Percentiles rank a stretch among this genome's conserved stretches.
phyloP scores from a whole-genome alignment of 2,329 filamentous ascomycete species.

The Penicillium sp. region DNA sequence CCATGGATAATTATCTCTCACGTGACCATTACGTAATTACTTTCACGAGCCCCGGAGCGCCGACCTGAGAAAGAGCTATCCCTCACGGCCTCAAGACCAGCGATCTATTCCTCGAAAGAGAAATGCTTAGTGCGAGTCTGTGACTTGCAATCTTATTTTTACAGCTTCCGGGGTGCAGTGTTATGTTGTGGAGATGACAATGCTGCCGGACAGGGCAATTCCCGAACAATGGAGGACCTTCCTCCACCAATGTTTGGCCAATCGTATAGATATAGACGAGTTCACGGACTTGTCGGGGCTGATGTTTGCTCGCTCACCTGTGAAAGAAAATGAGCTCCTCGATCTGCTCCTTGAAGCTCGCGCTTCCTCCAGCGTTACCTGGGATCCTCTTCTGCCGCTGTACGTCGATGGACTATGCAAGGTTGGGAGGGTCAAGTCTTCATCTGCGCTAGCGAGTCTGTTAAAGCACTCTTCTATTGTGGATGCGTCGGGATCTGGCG shows the following conservation, averaged over 20 bases:
- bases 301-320: constrained; percentile 31
- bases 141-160: background rate
- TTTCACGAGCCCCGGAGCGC: background rate
- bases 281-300: constrained; percentile 40
- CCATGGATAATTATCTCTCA: background rate
- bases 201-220: constrained; percentile 22
- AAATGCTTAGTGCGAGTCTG: background rate
- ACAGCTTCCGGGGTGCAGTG: constrained; percentile 2
- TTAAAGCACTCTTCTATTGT: constrained; percentile 38
- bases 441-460: constrained; percentile 34
- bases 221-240: constrained; percentile 40
- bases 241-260: constrained; percentile 37
- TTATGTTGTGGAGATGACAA: constrained; percentile 13
- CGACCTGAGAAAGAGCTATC: constrained; percentile 4
- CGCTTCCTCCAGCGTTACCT: constrained; percentile 32
- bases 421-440: constrained; percentile 32
- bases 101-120: background rate
- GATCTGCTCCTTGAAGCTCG: constrained; percentile 38
- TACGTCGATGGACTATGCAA: constrained; percentile 42
- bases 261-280: constrained; percentile 38
- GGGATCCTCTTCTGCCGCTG: constrained; percentile 44
- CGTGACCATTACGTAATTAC: background rate
- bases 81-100: background rate
- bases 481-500: constrained; percentile 14
- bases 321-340: constrained; percentile 34